Evolutionary conservation across 345 rosid species (phyloP).

Genomic region (Bruguiera parviflora): DNA sequence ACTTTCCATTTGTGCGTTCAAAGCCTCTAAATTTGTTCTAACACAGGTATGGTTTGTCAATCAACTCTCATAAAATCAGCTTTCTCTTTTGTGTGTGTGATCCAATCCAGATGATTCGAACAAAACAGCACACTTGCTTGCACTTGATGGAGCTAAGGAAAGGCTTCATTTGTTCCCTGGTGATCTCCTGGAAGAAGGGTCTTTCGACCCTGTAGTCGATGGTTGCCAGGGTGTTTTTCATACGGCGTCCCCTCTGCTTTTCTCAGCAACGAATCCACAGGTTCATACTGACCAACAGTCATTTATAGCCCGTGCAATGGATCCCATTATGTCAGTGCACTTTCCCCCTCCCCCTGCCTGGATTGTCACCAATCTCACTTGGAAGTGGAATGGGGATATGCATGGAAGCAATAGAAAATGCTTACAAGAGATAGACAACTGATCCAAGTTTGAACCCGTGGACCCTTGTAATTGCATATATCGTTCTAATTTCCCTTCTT

Average conservation of each 20-base stretch:
- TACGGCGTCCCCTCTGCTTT: neutral
- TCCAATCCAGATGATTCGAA: constrained; percentile 7
- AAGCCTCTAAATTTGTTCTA: neutral
- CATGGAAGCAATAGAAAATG: no score
- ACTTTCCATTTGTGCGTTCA: neutral
- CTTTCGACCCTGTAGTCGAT: constrained; percentile 10
- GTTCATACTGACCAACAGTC: neutral
- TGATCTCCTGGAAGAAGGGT: constrained; percentile 10
- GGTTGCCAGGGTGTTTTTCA: constrained; percentile 16
- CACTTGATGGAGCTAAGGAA: constrained; percentile 12
- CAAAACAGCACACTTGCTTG: constrained; percentile 10
- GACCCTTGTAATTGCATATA: no score
- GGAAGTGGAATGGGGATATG: no score
- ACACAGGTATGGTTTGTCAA: neutral
- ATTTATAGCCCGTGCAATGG: neutral
- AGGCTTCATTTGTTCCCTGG: constrained; percentile 12
- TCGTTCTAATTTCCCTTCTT: no score
- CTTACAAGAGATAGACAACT: no score
- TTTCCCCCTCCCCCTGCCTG: no score
- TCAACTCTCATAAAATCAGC: no score
- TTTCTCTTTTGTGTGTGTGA: no score
- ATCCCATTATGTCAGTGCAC: neutral
- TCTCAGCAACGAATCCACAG: neutral
- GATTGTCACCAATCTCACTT: no score
- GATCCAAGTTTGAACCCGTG: no score